Evolutionary conservation across 2,329 filamentous ascomycete genomes (phyloP).

Genomic region (Bipolaris victoriae): DNA sequence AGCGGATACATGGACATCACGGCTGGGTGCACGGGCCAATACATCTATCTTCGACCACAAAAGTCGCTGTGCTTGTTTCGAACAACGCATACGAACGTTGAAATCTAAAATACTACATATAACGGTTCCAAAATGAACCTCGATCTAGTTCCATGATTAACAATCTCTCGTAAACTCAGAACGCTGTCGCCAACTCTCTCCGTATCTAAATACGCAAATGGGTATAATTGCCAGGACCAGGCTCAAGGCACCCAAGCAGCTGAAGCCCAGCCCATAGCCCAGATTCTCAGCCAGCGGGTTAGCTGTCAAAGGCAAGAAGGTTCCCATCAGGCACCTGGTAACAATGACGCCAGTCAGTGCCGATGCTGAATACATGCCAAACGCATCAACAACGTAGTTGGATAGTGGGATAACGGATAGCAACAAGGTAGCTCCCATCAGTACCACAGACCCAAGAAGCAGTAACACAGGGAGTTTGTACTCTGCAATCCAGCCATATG

Average conservation of each 20-base stretch:
- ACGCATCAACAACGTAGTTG: slow-evolving; percentile 64
- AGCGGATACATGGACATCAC: not conserved
- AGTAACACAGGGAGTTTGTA: slow-evolving; percentile 51
- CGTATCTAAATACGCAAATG: slow-evolving; percentile 58
- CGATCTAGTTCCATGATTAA: not conserved
- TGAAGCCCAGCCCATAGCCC: slow-evolving; percentile 62
- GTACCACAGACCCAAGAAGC: slow-evolving; percentile 53
- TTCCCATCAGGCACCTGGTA: slow-evolving; percentile 61
- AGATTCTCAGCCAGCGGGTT: slow-evolving; percentile 56
- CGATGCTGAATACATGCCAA: slow-evolving; percentile 62
- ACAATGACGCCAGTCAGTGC: slow-evolving; percentile 65
- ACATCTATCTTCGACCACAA: not conserved
- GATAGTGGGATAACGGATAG: slow-evolving; percentile 59
- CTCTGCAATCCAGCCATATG: slow-evolving; percentile 62
- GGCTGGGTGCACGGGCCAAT: not conserved
- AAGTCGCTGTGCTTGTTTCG: not conserved
- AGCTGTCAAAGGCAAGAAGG: slow-evolving; percentile 61
- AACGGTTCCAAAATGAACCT: too few relatives aligned
- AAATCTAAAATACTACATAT: not conserved
- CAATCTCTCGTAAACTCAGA: slow-evolving; percentile 56
- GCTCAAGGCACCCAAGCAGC: slow-evolving; percentile 52
- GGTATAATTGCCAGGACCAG: slow-evolving; percentile 59
- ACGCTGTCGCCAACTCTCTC: slow-evolving; percentile 58
- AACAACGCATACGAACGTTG: not conserved
- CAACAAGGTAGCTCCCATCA: slow-evolving; percentile 56